A percentile compares a stretch with the other conserved stretches of the same genome.
phyloP scores from a whole-genome alignment of 1,139 yeast species.

The Lodderomyces beijingensis region DNA sequence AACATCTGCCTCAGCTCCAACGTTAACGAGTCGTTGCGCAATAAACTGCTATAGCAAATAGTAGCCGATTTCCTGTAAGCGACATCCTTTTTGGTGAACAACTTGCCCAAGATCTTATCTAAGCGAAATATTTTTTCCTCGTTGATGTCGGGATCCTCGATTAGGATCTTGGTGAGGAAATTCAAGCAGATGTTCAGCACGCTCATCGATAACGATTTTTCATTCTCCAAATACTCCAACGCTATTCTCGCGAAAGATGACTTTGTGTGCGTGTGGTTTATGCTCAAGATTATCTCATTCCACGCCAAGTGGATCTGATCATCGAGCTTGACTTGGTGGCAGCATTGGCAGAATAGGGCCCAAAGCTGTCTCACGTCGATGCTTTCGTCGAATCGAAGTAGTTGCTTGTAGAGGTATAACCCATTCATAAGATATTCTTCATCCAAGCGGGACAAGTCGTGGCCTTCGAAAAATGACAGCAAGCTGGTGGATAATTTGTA shows the following conservation, averaged over 20 bases:
- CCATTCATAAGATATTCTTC: constrained; percentile 6
- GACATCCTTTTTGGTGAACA: constrained; percentile 29
- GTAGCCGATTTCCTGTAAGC: constrained; percentile 39
- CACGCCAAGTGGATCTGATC: constrained; percentile 11
- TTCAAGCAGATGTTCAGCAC: constrained; percentile 10
- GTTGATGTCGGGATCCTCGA: constrained; percentile 5
- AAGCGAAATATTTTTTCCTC: constrained; percentile 12
- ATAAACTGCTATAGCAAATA: constrained; percentile 36
- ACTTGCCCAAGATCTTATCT: constrained; percentile 24
- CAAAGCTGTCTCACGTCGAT: constrained; percentile 5
- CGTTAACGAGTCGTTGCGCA: constrained; percentile 18
- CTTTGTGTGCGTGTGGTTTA: not conserved
- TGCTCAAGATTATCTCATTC: constrained; percentile 9
- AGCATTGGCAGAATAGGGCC: constrained; percentile 2
- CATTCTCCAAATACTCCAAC: constrained; percentile 8
- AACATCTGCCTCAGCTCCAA: constrained; percentile 7
- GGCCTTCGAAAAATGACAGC: constrained; percentile 11
- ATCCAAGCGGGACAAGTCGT: not conserved
- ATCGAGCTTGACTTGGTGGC: constrained; percentile 7
- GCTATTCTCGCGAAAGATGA: constrained; percentile 6
- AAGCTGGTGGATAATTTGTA: constrained; percentile 22
- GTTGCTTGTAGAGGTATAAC: constrained; percentile 9
- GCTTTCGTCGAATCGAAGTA: constrained; percentile 9
- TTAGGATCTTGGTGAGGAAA: constrained; percentile 8
- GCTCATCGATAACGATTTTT: constrained; percentile 1